Percentiles rank a stretch among this genome's conserved stretches.
phyloP scores from a whole-genome alignment of 208 protist species.

The Crithidia thermophila region DNA sequence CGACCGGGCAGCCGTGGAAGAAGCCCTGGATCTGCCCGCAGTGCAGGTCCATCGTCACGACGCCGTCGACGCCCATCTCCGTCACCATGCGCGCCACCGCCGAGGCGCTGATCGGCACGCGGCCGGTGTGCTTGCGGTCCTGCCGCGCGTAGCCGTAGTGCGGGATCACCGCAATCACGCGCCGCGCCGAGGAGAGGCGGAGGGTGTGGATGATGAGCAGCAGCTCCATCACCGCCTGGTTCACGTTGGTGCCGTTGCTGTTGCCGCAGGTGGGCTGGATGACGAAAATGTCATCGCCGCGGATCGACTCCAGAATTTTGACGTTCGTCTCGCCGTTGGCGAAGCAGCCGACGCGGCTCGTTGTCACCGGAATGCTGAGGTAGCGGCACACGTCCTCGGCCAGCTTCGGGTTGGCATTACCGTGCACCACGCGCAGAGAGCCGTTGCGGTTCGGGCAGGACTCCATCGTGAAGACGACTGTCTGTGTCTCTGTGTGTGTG shows the following conservation, averaged over 20 bases:
- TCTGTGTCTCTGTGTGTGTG: slow-evolving; percentile 13
- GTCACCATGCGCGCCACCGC: slow-evolving; percentile 95
- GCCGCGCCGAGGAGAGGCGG: slow-evolving; percentile 85
- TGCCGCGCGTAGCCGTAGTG: slow-evolving; percentile 97
- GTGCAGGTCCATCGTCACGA: slow-evolving; percentile 96
- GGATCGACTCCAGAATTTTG: slow-evolving; percentile 86
- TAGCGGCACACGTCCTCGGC: slow-evolving; percentile 78
- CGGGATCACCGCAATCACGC: slow-evolving; percentile 95
- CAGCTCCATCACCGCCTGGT: slow-evolving; percentile 96
- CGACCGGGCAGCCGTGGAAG: slow-evolving; percentile 94
- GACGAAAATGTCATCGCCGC: slow-evolving; percentile 96
- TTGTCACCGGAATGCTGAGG: slow-evolving; percentile 74
- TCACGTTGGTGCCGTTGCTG: slow-evolving; percentile 72
- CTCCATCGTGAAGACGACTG: slow-evolving; percentile 13
- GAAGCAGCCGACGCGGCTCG: slow-evolving; percentile 76
- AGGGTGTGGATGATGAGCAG: slow-evolving; percentile 95
- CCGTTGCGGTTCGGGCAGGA: slow-evolving; percentile 51
- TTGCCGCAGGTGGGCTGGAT: slow-evolving; percentile 95
- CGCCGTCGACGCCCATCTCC: slow-evolving; percentile 88
- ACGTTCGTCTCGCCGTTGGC: slow-evolving; percentile 91
- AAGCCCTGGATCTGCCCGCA: slow-evolving; percentile 96
- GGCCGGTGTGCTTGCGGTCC: slow-evolving; percentile 95
- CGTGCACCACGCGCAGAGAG: slow-evolving; percentile 80
- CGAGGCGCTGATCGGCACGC: slow-evolving; percentile 96
- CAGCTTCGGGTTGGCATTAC: slow-evolving; percentile 88